phyloP scores from a whole-genome alignment of 140 eudicot species.

The Stevia rebaudiana region DNA sequence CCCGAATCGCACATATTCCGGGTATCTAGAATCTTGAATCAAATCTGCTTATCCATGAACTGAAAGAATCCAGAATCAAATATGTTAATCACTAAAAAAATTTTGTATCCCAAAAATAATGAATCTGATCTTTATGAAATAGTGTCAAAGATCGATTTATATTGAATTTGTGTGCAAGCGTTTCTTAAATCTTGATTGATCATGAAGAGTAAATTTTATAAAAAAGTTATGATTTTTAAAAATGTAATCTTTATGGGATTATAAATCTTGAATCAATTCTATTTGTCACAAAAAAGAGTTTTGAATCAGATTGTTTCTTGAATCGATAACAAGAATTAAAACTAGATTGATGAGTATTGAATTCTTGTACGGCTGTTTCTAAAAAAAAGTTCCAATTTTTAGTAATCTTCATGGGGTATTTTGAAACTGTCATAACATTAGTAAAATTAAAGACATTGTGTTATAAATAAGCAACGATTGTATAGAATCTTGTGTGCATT shows the following conservation, averaged over 20 bases:
- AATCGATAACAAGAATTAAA: too few species aligned
- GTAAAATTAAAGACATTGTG: background rate
- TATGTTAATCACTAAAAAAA: background rate
- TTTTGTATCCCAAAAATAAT: background rate
- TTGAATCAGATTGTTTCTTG: too few species aligned
- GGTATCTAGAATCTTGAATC: slow-evolving; percentile 36
- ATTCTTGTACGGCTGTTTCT: background rate
- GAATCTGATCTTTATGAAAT: background rate
- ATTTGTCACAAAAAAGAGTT: too few species aligned
- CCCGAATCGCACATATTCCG: slow-evolving; percentile 68
- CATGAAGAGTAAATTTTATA: background rate
- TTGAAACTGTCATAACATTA: background rate
- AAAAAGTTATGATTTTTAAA: background rate
- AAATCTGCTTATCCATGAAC: background rate
- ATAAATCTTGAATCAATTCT: too few species aligned
- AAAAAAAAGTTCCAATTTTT: background rate
- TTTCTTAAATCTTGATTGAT: background rate
- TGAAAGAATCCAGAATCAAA: background rate
- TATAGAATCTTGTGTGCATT: background rate
- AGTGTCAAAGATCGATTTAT: too few species aligned
- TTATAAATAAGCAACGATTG: background rate
- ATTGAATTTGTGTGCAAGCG: background rate
- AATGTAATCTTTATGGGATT: background rate
- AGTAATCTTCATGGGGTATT: background rate
- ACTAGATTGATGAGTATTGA: too few species aligned